Evolutionary conservation across 306 rosid species (phyloP).

Genomic region (Hippophae tibetana): DNA sequence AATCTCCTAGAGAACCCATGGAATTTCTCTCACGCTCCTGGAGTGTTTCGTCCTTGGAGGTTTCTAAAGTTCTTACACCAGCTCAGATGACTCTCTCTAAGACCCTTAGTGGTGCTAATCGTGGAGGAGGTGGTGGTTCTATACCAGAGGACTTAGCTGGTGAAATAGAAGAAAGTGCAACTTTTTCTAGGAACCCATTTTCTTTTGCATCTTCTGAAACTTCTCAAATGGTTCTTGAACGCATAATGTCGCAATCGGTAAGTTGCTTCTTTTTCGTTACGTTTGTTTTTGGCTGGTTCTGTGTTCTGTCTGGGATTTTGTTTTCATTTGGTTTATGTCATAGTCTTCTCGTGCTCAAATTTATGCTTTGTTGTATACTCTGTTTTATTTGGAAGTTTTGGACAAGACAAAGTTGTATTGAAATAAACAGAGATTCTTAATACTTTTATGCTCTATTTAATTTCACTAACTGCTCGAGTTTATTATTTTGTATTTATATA

Average conservation of each 20-base stretch:
- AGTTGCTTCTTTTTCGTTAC: constrained; percentile 14
- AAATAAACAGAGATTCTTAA: neutral
- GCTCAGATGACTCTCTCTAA: constrained; percentile 37
- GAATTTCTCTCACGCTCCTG: constrained; percentile 91
- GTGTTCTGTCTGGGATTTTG: neutral
- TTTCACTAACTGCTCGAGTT: neutral
- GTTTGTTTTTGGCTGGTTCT: constrained; percentile 1
- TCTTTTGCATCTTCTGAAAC: constrained; percentile 80
- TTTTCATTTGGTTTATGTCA: neutral
- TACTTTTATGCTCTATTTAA: neutral
- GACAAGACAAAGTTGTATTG: neutral
- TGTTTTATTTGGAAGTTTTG: neutral
- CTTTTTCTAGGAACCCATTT: constrained; percentile 66
- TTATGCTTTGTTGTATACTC: neutral
- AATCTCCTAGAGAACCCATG: constrained; percentile 72
- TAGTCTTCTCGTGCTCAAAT: neutral
- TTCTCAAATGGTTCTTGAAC: constrained; percentile 85
- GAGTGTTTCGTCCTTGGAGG: constrained; percentile 72
- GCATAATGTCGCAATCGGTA: constrained; percentile 90
- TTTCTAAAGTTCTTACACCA: constrained; percentile 68
- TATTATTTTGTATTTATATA: too few relatives aligned
- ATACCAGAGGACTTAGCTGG: constrained; percentile 53
- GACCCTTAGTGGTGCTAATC: constrained; percentile 13
- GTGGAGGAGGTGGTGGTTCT: constrained; percentile 13
- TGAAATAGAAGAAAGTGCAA: constrained; percentile 44